These are phyloP conservation scores for Hygrophoropsis aurantiaca DNA, from an alignment of 768 basidiomycete genomes.

Conservation along the genomic window DNA sequence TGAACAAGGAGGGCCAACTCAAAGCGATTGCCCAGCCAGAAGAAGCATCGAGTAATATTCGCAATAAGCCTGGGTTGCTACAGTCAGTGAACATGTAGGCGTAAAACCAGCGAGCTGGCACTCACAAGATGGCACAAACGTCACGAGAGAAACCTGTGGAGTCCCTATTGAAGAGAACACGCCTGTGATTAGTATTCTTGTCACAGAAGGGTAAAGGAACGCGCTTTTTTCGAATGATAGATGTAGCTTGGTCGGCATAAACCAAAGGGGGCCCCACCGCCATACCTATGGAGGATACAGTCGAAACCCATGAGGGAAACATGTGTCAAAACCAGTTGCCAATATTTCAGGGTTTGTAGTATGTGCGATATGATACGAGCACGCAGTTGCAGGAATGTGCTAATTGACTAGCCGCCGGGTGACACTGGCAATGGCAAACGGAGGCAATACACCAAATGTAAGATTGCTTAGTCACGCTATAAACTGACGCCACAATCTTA, in stretches of 20 bases:
- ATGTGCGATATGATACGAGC: too few relatives aligned
- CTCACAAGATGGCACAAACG: conserved; percentile 80
- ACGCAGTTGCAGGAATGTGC: too few relatives aligned
- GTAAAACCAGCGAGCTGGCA: not conserved
- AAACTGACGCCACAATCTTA: too few relatives aligned
- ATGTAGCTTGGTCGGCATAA: conserved; percentile 78
- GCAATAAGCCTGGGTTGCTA: conserved; percentile 58
- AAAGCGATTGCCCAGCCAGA: conserved; percentile 83
- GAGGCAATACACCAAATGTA: too few relatives aligned
- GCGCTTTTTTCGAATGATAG: conserved; percentile 77
- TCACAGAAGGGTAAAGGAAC: conserved; percentile 16
- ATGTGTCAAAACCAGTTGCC: conserved; percentile 19
- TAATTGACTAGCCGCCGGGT: too few relatives aligned
- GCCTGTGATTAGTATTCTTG: conserved; percentile 5
- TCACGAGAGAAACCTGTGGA: conserved; percentile 85
- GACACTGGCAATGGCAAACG: too few relatives aligned
- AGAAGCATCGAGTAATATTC: conserved; percentile 88
- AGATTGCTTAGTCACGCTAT: too few relatives aligned
- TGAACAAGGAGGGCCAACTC: conserved; percentile 78
- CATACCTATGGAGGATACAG: conserved; percentile 73
- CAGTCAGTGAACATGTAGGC: not conserved
- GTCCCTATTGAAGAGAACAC: conserved; percentile 49
- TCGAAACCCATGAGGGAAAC: conserved; percentile 64
- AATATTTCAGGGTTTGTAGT: too few relatives aligned
- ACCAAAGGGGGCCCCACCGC: conserved; percentile 83